A percentile compares a stretch with the other conserved stretches of the same genome.
These are phyloP conservation scores for Geoglossum cookeanum DNA, from an alignment of 2,329 filamentous ascomycete species.

Conservation along the genomic window DNA sequence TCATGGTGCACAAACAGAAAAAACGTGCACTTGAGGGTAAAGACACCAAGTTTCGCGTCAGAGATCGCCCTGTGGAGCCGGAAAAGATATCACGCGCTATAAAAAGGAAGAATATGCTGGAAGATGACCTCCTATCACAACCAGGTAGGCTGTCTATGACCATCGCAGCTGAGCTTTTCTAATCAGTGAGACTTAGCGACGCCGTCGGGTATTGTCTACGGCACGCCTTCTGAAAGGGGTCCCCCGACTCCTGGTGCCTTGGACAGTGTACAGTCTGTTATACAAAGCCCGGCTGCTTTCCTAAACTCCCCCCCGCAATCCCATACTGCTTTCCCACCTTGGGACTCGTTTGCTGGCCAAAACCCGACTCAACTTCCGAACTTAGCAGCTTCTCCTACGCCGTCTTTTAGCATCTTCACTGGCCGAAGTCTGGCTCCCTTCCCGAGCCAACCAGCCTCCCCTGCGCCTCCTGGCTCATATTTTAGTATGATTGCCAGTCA, in stretches of 20 bases:
- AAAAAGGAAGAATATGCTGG: not conserved
- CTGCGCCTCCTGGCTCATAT: not conserved
- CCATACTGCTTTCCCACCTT: not conserved
- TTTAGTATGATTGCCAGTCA: not conserved
- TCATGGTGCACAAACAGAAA: not conserved
- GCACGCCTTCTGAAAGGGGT: not conserved
- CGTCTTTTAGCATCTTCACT: not conserved
- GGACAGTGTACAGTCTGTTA: not conserved
- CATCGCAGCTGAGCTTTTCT: not conserved
- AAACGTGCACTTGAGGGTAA: not conserved
- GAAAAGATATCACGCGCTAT: not conserved
- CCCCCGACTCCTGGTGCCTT: not conserved
- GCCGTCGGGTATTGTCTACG: not conserved
- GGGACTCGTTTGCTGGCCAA: not conserved
- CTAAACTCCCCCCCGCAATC: not conserved
- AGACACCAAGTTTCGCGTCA: not conserved
- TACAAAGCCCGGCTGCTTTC: not conserved
- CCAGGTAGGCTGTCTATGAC: not conserved
- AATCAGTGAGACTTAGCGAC: not conserved
- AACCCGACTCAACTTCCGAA: not conserved
- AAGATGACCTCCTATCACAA: not conserved
- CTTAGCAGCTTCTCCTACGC: not conserved
- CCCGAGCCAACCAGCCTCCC: not conserved
- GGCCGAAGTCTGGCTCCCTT: not conserved
- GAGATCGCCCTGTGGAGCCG: not conserved